Base-by-base conservation (phyloP, 805 yeast genomes). In the Candida fluviatilis region DNA sequence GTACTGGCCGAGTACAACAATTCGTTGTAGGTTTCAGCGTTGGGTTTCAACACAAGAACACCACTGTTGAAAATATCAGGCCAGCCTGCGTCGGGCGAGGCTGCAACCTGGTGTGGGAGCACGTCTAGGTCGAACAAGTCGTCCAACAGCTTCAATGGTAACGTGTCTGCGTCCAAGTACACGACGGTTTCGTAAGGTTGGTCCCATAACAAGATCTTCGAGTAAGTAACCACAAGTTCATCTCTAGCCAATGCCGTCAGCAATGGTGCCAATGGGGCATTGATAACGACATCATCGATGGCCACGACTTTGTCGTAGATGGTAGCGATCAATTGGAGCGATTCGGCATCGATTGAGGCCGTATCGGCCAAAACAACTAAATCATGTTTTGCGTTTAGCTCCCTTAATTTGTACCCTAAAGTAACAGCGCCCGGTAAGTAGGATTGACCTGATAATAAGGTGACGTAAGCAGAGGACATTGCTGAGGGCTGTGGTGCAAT, bases 11-110 rank as follows among this genome's bases (percentile, higher is more conserved):
- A 45, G 15, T 39, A 45, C 18, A 48, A 17, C 37, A 62, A 52
- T 16, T 45, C 40, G 12, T 35, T 37, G 40, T 41, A 56, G 6
- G 48, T 50, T 2, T 30, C 38, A 7, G 19, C 21, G 36, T 45
- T 36, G 2, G 64, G 64, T 36, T 48, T 51, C 33, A 57, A 39
- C 8, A 52, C 42, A 34, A 58, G 45, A 19, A 58, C 51, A 1
- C 64, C 64, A 8, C 58, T 50, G 45, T 58, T 58, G 49, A 58
- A 58, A 27, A 55, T 51, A 40, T 58, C 64, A 10, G 64, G 62
- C 60, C 61, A 58, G 18, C 64, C 64, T 11, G 57, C 49, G 35
- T 58, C 64, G n/a, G 62, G 60, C 19, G 53, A 41, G 5, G 58
- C 62, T 4, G 43, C 51, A 16, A 56, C 41, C 31, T 47, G 44